Conservation (phyloP, 192 early-diverging fungal species). For the Backusella morwellensis region DNA sequence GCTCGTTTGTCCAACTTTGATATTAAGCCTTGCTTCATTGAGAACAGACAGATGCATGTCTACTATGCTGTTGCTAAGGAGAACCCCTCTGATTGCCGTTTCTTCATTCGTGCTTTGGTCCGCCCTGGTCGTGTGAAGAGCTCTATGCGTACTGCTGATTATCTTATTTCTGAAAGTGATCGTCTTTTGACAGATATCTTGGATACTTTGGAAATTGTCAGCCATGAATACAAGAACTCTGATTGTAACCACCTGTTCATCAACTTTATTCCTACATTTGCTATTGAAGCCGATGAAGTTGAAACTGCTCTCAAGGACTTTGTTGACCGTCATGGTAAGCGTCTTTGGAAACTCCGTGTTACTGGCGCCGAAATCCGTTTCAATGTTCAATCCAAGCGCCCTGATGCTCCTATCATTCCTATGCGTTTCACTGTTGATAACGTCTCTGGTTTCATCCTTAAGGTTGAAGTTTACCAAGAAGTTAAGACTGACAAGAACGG, state of each 20-base stretch:
- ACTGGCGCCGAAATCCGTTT: conserved; percentile 97
- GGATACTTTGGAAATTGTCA: conserved; percentile 93
- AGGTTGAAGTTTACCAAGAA: conserved; percentile 93
- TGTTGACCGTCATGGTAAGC: conserved; percentile 90
- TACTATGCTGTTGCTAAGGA: conserved; percentile 95
- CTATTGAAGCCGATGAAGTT: conserved; percentile 80
- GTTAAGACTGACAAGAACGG: conserved; percentile 77
- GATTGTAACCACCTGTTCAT: conserved; percentile 99
- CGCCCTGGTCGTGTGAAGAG: conserved; percentile 85
- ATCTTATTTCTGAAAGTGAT: conserved; percentile 93
- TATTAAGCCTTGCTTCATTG: conserved; percentile 92
- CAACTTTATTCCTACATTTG: conserved; percentile 97
- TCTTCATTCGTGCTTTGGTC: conserved; percentile 97
- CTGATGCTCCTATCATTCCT: conserved; percentile 61
- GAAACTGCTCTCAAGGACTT: conserved; percentile 85
- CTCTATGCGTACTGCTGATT: conserved; percentile 85
- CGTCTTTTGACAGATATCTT: conserved; percentile 91
- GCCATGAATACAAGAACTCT: conserved; percentile 86
- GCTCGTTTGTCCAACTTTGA: conserved; percentile 91
- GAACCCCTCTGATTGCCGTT: conserved; percentile 91
- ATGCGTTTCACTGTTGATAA: conserved; percentile 91
- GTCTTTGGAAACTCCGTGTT: conserved; percentile 91
- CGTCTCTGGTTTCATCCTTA: conserved; percentile 89
- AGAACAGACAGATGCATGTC: conserved; percentile 93
- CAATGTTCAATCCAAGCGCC: conserved; percentile 72